phyloP scores from a whole-genome alignment of 2,329 filamentous ascomycete genomes.

The Teratosphaeria destructans region DNA sequence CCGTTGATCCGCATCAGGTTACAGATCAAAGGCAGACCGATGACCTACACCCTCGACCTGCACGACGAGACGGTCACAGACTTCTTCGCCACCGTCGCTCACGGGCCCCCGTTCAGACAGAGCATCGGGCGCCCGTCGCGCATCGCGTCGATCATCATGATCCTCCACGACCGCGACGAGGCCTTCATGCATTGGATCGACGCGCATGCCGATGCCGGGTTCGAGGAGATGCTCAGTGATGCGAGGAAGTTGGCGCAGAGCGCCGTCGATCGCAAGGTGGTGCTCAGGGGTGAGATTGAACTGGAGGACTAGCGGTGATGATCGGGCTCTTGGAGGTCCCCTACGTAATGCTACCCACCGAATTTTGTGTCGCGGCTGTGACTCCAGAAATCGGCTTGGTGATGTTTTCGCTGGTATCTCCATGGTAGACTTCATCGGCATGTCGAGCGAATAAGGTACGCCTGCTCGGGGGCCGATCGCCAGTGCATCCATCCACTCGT shows the following conservation, averaged over 20 bases:
- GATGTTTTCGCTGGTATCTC: too few relatives aligned
- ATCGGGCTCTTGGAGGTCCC: neutral
- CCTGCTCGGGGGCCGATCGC: too few relatives aligned
- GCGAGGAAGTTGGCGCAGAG: neutral
- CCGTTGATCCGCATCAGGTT: neutral
- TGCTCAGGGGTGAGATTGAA: neutral
- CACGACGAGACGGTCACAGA: neutral
- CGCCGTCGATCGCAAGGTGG: neutral
- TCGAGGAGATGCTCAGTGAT: neutral
- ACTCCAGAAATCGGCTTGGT: too few relatives aligned
- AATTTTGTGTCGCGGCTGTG: too few relatives aligned
- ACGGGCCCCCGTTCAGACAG: neutral
- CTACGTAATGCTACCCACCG: too few relatives aligned
- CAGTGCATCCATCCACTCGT: too few relatives aligned
- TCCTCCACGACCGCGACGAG: neutral
- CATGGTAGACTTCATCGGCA: too few relatives aligned
- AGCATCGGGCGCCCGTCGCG: neutral
- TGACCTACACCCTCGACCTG: neutral
- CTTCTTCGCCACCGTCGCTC: neutral
- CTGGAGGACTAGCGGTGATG: neutral
- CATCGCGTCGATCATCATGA: neutral
- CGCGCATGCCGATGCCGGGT: neutral
- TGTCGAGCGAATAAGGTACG: too few relatives aligned
- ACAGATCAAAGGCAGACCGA: neutral
- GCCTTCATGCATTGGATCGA: neutral